phyloP scores from a whole-genome alignment of 139 green algal species.

The Parachlorella kessleri region DNA sequence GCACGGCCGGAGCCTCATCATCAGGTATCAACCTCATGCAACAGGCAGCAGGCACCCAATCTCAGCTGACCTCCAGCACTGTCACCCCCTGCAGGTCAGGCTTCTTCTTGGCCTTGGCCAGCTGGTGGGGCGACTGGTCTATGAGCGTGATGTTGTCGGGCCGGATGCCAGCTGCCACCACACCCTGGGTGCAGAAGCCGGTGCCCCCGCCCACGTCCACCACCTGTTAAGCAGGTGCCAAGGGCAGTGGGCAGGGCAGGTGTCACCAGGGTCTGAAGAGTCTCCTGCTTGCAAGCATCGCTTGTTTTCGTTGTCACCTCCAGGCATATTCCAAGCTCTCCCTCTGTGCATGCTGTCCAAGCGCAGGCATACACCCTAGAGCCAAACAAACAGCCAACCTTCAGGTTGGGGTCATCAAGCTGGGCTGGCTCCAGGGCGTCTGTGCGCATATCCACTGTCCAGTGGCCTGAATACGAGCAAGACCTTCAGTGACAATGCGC shows the following conservation, averaged over 20 bases:
- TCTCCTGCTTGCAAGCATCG: no score
- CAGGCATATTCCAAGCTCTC: no score
- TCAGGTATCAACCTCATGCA: no score
- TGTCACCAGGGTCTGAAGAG: no score
- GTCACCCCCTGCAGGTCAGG: slow-evolving; percentile 83
- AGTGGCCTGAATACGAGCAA: slow-evolving; percentile 89
- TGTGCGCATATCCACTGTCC: slow-evolving; percentile 93
- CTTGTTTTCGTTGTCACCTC: no score
- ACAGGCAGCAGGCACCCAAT: no score
- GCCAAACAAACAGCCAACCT: slow-evolving; percentile 39
- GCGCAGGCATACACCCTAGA: no score
- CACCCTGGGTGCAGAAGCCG: slow-evolving; percentile 91
- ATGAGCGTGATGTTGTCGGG: slow-evolving; percentile 89
- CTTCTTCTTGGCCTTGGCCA: slow-evolving; percentile 90
- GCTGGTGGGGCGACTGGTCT: slow-evolving; percentile 94
- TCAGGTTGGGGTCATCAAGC: slow-evolving; percentile 74
- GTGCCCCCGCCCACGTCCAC: slow-evolving; percentile 94
- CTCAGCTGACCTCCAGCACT: slow-evolving; percentile 80
- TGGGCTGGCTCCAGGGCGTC: slow-evolving; percentile 84
- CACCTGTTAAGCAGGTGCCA: no score
- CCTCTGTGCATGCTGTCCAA: no score
- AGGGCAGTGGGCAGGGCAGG: no score
- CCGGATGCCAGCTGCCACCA: slow-evolving; percentile 74
- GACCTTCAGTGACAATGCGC: slow-evolving; percentile 39
- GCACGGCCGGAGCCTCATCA: no score